A percentile compares a stretch with the other conserved stretches of the same genome.
These are phyloP conservation scores for Aspergillus texensis DNA, from an alignment of 2,329 filamentous ascomycete genomes.

Conservation along the genomic window DNA sequence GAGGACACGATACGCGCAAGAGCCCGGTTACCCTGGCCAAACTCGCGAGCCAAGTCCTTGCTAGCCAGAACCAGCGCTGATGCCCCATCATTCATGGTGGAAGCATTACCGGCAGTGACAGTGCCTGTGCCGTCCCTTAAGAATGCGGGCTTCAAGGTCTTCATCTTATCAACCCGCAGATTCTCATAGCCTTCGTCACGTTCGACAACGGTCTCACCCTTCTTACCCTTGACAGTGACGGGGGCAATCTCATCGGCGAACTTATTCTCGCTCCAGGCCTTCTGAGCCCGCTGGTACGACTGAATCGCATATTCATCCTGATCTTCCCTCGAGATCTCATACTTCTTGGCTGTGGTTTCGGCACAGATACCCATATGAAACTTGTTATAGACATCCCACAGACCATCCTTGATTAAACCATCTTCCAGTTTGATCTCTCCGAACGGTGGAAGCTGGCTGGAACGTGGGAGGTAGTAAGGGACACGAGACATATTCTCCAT, in stretches of 20 bases:
- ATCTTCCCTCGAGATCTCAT: constrained; percentile 75
- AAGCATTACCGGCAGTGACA: constrained; percentile 92
- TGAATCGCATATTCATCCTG: constrained; percentile 90
- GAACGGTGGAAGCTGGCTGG: constrained; percentile 81
- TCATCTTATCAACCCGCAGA: constrained; percentile 82
- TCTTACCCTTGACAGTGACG: constrained; percentile 80
- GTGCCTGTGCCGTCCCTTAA: constrained; percentile 81
- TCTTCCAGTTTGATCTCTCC: constrained; percentile 88
- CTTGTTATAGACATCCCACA: constrained; percentile 95
- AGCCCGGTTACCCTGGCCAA: constrained; percentile 75
- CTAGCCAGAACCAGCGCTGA: constrained; percentile 85
- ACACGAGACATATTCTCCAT: constrained; percentile 98
- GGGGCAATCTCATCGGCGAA: constrained; percentile 91
- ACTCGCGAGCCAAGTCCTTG: constrained; percentile 77
- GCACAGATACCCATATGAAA: constrained; percentile 98
- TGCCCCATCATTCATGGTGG: constrained; percentile 91
- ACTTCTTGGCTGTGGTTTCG: constrained; percentile 89
- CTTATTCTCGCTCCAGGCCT: constrained; percentile 78
- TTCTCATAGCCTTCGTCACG: constrained; percentile 89
- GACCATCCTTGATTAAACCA: constrained; percentile 87
- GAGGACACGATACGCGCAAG: constrained; percentile 84
- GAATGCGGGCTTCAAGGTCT: constrained; percentile 88
- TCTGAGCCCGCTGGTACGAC: constrained; percentile 86
- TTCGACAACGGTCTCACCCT: constrained; percentile 77
- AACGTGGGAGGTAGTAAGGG: constrained; percentile 84